Evolutionary conservation across 768 basidiomycete species (phyloP).

Genomic region (Neoboletus brunneissimus): DNA sequence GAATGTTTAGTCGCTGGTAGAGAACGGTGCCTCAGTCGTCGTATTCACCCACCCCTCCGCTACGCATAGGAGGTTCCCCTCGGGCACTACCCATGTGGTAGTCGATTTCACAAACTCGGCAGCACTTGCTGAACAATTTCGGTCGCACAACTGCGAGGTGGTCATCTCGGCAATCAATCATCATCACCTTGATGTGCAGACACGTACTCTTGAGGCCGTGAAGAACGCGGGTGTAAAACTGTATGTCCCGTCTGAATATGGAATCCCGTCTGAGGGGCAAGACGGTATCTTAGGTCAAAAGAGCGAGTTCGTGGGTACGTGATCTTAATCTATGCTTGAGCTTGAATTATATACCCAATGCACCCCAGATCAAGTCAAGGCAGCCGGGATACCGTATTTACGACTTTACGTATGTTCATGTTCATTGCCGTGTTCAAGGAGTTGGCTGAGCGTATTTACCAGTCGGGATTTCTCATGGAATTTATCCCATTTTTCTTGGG

Average conservation of each 20-base stretch:
- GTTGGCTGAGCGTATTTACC: background rate
- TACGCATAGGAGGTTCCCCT: conserved; percentile 6
- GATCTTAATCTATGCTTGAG: background rate
- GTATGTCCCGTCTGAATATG: conserved; percentile 33
- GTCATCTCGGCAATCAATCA: conserved; percentile 27
- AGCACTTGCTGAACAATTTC: conserved; percentile 15
- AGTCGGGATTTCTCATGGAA: conserved; percentile 24
- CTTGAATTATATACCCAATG: background rate
- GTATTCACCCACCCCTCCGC: conserved; percentile 15
- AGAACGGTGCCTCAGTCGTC: conserved; percentile 9
- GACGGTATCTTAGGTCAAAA: conserved; percentile 20
- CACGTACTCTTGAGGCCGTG: conserved; percentile 26
- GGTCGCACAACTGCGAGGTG: conserved; percentile 21
- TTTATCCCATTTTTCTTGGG: conserved; percentile 27
- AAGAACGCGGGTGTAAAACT: conserved; percentile 29
- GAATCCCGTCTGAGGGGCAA: conserved; percentile 19
- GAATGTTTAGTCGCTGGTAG: conserved; percentile 10
- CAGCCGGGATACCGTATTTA: conserved; percentile 15
- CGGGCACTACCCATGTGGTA: conserved; percentile 5
- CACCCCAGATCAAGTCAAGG: conserved; percentile 10
- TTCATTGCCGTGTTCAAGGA: background rate
- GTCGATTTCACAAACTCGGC: conserved; percentile 11
- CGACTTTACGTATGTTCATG: conserved; percentile 21
- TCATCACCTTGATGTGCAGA: conserved; percentile 20
- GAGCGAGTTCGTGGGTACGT: conserved; percentile 16